These are phyloP conservation scores for Ustilago crameri DNA, from an alignment of 1,284 basidiomycete species.

Conservation along the genomic window DNA sequence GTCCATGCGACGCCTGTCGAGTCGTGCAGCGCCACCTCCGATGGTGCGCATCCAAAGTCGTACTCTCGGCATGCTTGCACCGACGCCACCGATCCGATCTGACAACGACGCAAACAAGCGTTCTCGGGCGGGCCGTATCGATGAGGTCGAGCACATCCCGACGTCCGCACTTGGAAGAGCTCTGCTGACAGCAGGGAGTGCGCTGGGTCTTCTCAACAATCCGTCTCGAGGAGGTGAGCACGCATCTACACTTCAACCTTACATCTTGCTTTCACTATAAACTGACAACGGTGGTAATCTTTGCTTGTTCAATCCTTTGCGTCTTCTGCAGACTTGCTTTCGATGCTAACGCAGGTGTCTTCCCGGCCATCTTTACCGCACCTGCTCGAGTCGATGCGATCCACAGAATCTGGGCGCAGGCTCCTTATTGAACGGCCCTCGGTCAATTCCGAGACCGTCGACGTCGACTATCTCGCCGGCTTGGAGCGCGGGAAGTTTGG, in stretches of 20 bases:
- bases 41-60: not conserved
- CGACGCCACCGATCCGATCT: slow-evolving; percentile 12
- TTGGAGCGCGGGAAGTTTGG: slow-evolving; percentile 87
- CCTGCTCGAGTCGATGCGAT: slow-evolving; percentile 82
- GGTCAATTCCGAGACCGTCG: slow-evolving; percentile 81
- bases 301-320: not conserved
- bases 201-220: slow-evolving; percentile 82
- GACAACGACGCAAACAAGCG: not conserved
- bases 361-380: slow-evolving; percentile 76
- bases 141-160: slow-evolving; percentile 33
- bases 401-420: slow-evolving; percentile 73
- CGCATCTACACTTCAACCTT: no score
- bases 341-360: slow-evolving; percentile 57
- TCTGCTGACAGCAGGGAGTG: slow-evolving; percentile 86
- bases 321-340: slow-evolving; percentile 32
- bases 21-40: not conserved
- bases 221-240: slow-evolving; percentile 83
- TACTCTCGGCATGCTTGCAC: slow-evolving; percentile 5
- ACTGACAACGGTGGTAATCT: not conserved
- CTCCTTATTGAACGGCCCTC: slow-evolving; percentile 86
- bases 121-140: slow-evolving; percentile 8
- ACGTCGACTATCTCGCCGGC: slow-evolving; percentile 76
- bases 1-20: slow-evolving; percentile 15
- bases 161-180: slow-evolving; percentile 57
- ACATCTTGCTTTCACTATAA: no score